Evolutionary conservation across 331 rosid genomes (phyloP).

Genomic region (Acacia pycnantha): DNA sequence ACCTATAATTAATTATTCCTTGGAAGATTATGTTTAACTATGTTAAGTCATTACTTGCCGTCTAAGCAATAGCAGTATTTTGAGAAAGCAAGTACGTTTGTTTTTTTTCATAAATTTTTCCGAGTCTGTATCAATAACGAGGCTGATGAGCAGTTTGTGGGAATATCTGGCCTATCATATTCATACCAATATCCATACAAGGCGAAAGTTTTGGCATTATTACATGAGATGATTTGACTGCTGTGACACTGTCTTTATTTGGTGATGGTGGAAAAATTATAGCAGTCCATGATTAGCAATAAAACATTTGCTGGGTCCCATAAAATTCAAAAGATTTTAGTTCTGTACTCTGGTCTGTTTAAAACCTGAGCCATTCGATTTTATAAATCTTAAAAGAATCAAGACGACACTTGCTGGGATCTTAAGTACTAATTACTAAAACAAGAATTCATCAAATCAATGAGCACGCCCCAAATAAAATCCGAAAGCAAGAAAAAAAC

Average conservation of each 20-base stretch:
- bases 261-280: constrained; percentile 13
- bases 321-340: background rate
- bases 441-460: background rate
- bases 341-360: background rate
- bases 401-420: background rate
- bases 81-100: background rate
- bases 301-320: background rate
- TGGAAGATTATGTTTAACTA: constrained; percentile 40
- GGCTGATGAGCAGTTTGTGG: background rate
- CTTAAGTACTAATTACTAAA: no score
- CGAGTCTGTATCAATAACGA: constrained; percentile 25
- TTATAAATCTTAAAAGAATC: background rate
- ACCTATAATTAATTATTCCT: constrained; percentile 33
- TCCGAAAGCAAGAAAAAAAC: background rate
- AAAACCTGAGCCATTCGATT: background rate
- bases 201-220: background rate
- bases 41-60: constrained; percentile 51
- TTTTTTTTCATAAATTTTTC: background rate
- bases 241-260: background rate
- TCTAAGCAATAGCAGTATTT: constrained; percentile 38
- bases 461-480: background rate
- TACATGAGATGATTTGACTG: background rate
- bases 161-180: background rate
- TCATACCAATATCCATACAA: background rate
- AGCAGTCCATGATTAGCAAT: constrained; percentile 20